phyloP scores from a whole-genome alignment of 345 rosid genomes.

The Eucalyptus curtisii region DNA sequence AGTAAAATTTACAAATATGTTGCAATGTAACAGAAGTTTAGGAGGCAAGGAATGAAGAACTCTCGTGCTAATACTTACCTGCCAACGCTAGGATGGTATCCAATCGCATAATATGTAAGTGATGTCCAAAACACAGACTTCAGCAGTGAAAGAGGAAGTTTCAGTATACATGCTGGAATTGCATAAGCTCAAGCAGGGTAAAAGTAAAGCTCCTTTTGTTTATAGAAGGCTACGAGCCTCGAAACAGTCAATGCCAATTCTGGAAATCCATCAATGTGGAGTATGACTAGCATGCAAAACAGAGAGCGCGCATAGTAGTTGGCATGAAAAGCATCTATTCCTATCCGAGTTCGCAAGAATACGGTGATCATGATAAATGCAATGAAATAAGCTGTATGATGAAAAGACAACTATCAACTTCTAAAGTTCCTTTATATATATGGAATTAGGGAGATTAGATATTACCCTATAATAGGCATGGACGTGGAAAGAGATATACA shows the following conservation, averaged over 20 bases:
- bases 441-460: not conserved
- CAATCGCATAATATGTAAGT: not conserved
- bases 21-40: not conserved
- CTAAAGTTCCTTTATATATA: not conserved
- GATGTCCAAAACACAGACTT: not conserved
- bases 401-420: not conserved
- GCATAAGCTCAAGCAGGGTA: constrained; percentile 65
- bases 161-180: constrained; percentile 20
- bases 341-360: not conserved
- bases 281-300: constrained; percentile 27
- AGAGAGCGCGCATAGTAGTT: constrained; percentile 14
- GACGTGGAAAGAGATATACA: not conserved
- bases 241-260: constrained; percentile 33
- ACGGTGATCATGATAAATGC: not conserved
- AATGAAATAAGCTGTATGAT: constrained; percentile 26
- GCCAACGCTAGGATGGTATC: constrained; percentile 48
- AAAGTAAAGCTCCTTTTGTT: constrained; percentile 38
- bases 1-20: not conserved
- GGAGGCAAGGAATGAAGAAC: not conserved
- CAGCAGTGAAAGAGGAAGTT: not conserved
- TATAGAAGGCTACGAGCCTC: constrained; percentile 42
- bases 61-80: constrained; percentile 20
- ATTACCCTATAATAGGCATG: too few species aligned
- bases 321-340: not conserved
- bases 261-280: constrained; percentile 35